These are phyloP conservation scores for Corymbia citriodora DNA, from an alignment of 441 rosid species.

Conservation along the genomic window DNA sequence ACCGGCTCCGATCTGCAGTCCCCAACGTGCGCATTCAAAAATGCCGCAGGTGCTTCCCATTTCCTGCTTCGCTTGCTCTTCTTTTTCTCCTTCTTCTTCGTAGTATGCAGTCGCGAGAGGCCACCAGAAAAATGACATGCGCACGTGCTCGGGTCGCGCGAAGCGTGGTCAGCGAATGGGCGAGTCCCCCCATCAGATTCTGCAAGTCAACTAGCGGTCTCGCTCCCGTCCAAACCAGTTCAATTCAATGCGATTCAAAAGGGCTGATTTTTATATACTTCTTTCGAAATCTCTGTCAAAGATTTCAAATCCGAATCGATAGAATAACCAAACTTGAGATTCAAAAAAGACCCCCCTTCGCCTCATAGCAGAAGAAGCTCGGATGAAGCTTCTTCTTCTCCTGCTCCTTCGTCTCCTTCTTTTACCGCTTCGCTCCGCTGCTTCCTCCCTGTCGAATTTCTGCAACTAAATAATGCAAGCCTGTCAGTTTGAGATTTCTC, in stretches of 20 bases:
- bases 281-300: neutral
- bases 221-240: neutral
- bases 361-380: slow-evolving; percentile 13
- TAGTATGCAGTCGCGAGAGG: neutral
- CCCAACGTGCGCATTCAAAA: neutral
- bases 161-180: slow-evolving; percentile 11
- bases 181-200: slow-evolving; percentile 13
- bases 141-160: slow-evolving; percentile 38
- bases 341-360: slow-evolving; percentile 14
- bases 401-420: slow-evolving; percentile 8
- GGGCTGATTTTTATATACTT: neutral
- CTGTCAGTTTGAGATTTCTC: neutral
- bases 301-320: neutral
- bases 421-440: neutral
- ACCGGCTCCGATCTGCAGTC: neutral
- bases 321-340: slow-evolving; percentile 26
- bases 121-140: neutral
- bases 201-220: slow-evolving; percentile 43
- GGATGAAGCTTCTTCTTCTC: slow-evolving; percentile 13
- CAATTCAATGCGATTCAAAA: neutral
- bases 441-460: neutral
- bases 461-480: neutral
- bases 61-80: neutral
- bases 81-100: no score
- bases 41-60: neutral